Evolutionary conservation across 1,284 basidiomycete species (phyloP), one percentile per base, ranked within the genome.

Genomic region (Fomitopsis palustris): DNA sequence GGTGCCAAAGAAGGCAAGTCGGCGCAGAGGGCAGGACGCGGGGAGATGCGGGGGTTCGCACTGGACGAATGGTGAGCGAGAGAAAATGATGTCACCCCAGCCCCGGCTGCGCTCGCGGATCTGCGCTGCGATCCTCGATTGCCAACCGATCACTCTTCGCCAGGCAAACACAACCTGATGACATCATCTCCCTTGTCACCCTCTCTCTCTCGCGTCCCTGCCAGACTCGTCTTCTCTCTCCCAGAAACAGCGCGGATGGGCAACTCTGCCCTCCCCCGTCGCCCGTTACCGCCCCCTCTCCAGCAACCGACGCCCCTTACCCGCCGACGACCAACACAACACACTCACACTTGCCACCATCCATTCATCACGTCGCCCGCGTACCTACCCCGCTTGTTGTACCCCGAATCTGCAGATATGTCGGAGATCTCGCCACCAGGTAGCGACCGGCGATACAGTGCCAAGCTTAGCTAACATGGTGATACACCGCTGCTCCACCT

Each of bases 401-500:
- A 37, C 49, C 29, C 31, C 49, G 49, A 16, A 52, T 37, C 33
- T 52, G 8, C 29, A 52, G 31, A 52, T 52, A 27, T 31, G 47
- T 31, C 49, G 49, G n/a, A 10, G 17, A 37, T 35, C 49, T 43
- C 4, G 19, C 17, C 8, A 8, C 8, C 17, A 5, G 14, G 23
- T 43, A n/a, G n/a, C 8, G 41, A 31, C 45, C n/a, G 45, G 29
- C 23, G 29, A 29, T 16, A n/a, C 12, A 43, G 45, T 49, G 23
- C 45, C 23, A 31, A 49, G 25, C 25, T 10, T 23, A 10, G 33
- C 49, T 21, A 52, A 52, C 49, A 52, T 8, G 45, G 49, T n/a
- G 19, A 52, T 51, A 51, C 49, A 52, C 31, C n/a, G 29, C 49
- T 31, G 49, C 49, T 31, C 49, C 49, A 52, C 49, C 49, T 51